Evolutionary conservation across 78 protist species (phyloP).

Genomic region (Trichosphaerium sp.): DNA sequence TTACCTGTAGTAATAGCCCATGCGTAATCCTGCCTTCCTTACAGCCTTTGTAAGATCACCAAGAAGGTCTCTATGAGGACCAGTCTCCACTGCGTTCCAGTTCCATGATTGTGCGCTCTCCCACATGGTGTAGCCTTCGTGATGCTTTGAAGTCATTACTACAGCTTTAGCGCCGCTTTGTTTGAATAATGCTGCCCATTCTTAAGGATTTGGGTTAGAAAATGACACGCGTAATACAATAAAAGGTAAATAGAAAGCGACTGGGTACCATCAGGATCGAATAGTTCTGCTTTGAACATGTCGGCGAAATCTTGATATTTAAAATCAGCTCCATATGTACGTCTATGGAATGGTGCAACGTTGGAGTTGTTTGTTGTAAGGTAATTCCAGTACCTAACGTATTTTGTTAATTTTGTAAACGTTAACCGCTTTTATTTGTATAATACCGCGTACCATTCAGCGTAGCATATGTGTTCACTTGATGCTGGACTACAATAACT

Average conservation of each 20-base stretch:
- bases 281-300: constrained; percentile 16
- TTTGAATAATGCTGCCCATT: constrained; percentile 37
- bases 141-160: constrained; percentile 43
- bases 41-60: constrained; percentile 15
- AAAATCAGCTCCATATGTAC: constrained; percentile 9
- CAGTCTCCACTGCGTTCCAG: constrained; percentile 35
- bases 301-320: constrained; percentile 25
- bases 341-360: background rate
- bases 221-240: too few relatives aligned
- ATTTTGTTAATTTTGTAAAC: background rate
- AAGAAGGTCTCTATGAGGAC: constrained; percentile 25
- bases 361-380: too few relatives aligned
- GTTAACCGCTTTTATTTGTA: background rate
- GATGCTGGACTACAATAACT: constrained; percentile 1
- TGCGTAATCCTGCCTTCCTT: constrained; percentile 13
- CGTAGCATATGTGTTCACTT: background rate
- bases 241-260: too few relatives aligned
- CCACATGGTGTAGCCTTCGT: constrained; percentile 46
- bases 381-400: too few relatives aligned
- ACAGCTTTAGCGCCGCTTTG: constrained; percentile 43
- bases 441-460: background rate
- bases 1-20: constrained; percentile 41
- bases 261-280: constrained; percentile 26
- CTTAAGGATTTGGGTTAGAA: too few relatives aligned
- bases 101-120: constrained; percentile 7